Conservation (phyloP, 1,284 basidiomycete species). For the Malassezia yamatoensis region DNA sequence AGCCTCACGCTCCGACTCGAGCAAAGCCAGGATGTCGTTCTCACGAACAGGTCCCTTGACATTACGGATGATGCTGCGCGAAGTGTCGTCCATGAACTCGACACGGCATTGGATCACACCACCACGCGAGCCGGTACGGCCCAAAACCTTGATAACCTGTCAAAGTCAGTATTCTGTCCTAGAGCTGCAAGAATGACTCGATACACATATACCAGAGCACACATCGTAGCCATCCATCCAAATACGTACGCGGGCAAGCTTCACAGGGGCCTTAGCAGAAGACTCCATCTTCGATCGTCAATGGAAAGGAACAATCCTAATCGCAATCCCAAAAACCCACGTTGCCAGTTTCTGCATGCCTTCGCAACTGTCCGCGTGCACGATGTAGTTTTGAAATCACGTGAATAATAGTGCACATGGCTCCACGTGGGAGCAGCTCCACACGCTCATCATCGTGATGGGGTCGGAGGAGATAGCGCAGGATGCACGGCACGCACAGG, state of each 20-base stretch:
- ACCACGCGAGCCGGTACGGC: slow-evolving; percentile 96
- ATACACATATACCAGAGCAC: not conserved
- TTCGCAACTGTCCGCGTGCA: not conserved
- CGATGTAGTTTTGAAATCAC: slow-evolving; percentile 17
- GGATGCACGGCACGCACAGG: slow-evolving; percentile 30
- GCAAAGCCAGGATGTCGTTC: slow-evolving; percentile 90
- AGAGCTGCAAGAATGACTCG: not conserved
- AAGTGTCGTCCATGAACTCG: slow-evolving; percentile 97
- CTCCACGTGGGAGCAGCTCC: not conserved
- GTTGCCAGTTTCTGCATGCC: not conserved
- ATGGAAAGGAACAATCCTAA: not conserved
- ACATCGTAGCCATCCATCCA: not conserved
- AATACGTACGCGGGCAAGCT: slow-evolving; percentile 21
- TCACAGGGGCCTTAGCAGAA: slow-evolving; percentile 18
- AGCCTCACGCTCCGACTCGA: slow-evolving; percentile 99
- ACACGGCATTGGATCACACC: slow-evolving; percentile 99
- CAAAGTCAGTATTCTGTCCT: not conserved
- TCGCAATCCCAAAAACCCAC: not conserved
- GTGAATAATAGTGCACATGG: slow-evolving; percentile 3
- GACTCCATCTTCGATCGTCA: slow-evolving; percentile 15
- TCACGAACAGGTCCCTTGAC: slow-evolving; percentile 96
- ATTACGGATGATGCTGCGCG: slow-evolving; percentile 94
- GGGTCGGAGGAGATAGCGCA: slow-evolving; percentile 1
- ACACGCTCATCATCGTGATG: slow-evolving; percentile 2
- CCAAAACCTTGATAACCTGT: slow-evolving; percentile 66